Evolutionary conservation across 345 rosid species (phyloP).

Genomic region (Ceriops tagal): DNA sequence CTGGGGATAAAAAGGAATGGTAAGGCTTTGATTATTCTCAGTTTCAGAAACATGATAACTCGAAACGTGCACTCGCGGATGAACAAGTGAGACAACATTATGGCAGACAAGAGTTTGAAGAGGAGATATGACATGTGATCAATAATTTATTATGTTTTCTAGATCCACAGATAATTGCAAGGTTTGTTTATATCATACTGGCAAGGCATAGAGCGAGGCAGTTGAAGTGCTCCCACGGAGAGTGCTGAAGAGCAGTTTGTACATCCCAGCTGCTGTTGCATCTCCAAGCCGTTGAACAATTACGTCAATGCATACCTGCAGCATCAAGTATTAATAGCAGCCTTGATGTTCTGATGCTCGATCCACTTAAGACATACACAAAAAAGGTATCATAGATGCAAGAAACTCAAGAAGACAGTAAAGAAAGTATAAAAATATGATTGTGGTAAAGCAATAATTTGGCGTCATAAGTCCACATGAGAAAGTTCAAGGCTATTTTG

Average conservation of each 20-base stretch:
- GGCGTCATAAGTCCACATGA: too few relatives aligned
- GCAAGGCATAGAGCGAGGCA: constrained; percentile 69
- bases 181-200: constrained; percentile 36
- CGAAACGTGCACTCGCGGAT: too few relatives aligned
- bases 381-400: background rate
- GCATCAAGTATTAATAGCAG: constrained; percentile 1
- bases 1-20: constrained; percentile 29
- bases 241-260: constrained; percentile 60
- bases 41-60: background rate
- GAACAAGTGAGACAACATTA: background rate
- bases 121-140: background rate
- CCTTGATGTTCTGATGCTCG: constrained; percentile 11
- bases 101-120: background rate
- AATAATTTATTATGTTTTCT: background rate
- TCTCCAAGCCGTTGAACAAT: constrained; percentile 91
- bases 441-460: background rate
- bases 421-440: background rate
- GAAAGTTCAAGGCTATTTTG: too few relatives aligned
- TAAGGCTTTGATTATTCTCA: background rate
- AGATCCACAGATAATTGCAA: background rate
- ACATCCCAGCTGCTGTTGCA: constrained; percentile 93
- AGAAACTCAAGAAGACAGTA: too few relatives aligned
- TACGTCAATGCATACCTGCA: constrained; percentile 85
- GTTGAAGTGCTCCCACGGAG: constrained; percentile 62
- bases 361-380: background rate